phyloP scores from a whole-genome alignment of 805 yeast species.

The Candida saitoana region DNA sequence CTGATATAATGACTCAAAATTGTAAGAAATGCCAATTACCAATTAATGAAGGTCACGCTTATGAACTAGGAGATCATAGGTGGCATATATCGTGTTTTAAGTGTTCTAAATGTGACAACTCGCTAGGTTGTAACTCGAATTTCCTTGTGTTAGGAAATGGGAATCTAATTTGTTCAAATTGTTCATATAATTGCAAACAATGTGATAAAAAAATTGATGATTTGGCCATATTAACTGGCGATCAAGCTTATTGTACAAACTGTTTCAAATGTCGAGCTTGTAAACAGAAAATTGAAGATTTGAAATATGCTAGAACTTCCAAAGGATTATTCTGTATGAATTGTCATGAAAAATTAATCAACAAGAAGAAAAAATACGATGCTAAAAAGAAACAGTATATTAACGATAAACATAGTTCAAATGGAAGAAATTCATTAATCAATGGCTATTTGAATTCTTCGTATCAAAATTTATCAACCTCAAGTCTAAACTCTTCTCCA shows the following conservation, averaged over 20 bases:
- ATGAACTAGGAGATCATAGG: constrained; percentile 87
- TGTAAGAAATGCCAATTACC: constrained; percentile 41
- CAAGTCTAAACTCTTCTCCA: not conserved
- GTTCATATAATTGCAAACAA: constrained; percentile 85
- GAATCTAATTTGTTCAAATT: constrained; percentile 79
- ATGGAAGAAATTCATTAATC: constrained; percentile 3
- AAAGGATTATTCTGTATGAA: constrained; percentile 90
- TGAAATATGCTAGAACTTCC: constrained; percentile 87
- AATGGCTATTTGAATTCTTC: constrained; percentile 3
- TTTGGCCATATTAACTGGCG: constrained; percentile 90
- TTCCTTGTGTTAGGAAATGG: constrained; percentile 93
- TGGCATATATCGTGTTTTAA: constrained; percentile 95
- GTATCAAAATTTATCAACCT: constrained; percentile 3
- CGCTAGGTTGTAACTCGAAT: constrained; percentile 82
- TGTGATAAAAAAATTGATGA: constrained; percentile 88
- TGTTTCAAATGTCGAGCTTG: constrained; percentile 92
- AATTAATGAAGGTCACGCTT: constrained; percentile 88
- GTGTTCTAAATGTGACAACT: constrained; percentile 77
- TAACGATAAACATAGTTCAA: not conserved
- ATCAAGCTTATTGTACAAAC: constrained; percentile 86
- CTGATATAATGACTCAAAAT: constrained; percentile 16
- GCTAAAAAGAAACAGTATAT: constrained; percentile 30
- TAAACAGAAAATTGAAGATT: constrained; percentile 77
- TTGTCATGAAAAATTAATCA: constrained; percentile 81
- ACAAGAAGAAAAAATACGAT: constrained; percentile 66